Evolutionary conservation across 352 stramenopile genomes (phyloP), one percentile per base, ranked within the genome.

Genomic region (Pythium volutum): DNA sequence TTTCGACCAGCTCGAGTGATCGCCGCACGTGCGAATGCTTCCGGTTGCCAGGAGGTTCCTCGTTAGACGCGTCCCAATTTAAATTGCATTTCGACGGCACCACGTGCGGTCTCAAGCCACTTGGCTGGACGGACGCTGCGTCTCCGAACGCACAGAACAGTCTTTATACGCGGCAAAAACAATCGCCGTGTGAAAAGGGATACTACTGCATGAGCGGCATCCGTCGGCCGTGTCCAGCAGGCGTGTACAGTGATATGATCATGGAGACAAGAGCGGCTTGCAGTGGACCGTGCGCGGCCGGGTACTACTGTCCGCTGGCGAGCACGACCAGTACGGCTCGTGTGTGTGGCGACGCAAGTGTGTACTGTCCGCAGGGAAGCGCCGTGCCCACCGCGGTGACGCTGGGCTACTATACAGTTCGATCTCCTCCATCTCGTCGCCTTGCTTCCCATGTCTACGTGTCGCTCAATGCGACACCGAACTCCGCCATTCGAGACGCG

Each of bases 291-390:
- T 91, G 84, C 51, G 62, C 70, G 0, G 14, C 73, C 6, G 84
- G 84, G 0, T 91, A 71, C 34, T 93, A 75, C 34, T 93, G 84
- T 42, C 78, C 80, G 5, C 59, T 87, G 14, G 80, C 73, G 12
- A 89, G 73, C 45, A 79, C 62, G 26, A 86, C 71, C 58, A 84
- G 66, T 62, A 75, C 70, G 0, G 41, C 65, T 2, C 20, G 57
- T 2, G 3, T n/a, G 9, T 89, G 77, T 51, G 77, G 74, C 4
- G 56, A 68, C 15, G 54, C 58, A 12, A 74, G 56, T 27, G 69
- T 88, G 8, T 86, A 76, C 34, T 97, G 89, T 58, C 85, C 89
- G 14, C 60, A 45, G 9, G 84, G 75, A 1, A 95, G 86, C 23
- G 52, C 56, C 1, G 59, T 76, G 14, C 87, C 89, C 0, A 80